A percentile compares a stretch with the other conserved stretches of the same genome.
Conservation (phyloP, 2,329 filamentous ascomycete genomes). For the Westerdykella sp. region DNA sequence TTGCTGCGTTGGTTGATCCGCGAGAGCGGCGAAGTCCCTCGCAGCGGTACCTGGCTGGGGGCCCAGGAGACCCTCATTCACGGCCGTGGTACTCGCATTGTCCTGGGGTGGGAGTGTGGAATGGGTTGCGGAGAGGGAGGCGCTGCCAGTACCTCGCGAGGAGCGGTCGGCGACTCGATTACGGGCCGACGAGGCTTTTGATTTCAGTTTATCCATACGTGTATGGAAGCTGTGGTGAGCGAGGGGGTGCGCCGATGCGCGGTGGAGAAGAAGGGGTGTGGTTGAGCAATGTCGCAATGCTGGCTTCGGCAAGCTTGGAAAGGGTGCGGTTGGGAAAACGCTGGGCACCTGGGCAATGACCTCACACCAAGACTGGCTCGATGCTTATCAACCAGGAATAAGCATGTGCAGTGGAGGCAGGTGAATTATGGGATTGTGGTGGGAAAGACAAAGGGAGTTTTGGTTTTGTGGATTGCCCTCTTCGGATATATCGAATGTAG, state of each 20-base stretch:
- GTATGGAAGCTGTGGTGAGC: neutral
- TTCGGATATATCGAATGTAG: too few species aligned
- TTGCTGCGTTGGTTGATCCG: constrained; percentile 13
- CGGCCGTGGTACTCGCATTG: constrained; percentile 26
- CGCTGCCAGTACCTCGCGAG: constrained; percentile 22
- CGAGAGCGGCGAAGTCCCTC: constrained; percentile 28
- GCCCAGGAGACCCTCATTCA: constrained; percentile 27
- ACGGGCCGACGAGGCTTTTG: constrained; percentile 30
- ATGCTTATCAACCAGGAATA: too few species aligned
- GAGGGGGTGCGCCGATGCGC: neutral
- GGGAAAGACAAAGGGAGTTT: too few species aligned
- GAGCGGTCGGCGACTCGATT: constrained; percentile 25
- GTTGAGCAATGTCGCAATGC: neutral
- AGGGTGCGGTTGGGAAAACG: neutral
- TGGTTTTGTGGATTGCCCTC: too few species aligned
- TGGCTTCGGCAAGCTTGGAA: neutral
- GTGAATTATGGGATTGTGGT: too few species aligned
- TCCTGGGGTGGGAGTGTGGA: constrained; percentile 25
- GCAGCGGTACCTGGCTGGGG: constrained; percentile 24
- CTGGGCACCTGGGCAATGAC: constrained; percentile 2
- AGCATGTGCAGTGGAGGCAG: too few species aligned
- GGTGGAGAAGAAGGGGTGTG: neutral
- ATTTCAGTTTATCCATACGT: constrained; percentile 31
- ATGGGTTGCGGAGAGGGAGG: constrained; percentile 24
- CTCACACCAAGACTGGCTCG: neutral